Base-by-base conservation (phyloP, 768 basidiomycete species). In the Termitomyces sp. region DNA sequence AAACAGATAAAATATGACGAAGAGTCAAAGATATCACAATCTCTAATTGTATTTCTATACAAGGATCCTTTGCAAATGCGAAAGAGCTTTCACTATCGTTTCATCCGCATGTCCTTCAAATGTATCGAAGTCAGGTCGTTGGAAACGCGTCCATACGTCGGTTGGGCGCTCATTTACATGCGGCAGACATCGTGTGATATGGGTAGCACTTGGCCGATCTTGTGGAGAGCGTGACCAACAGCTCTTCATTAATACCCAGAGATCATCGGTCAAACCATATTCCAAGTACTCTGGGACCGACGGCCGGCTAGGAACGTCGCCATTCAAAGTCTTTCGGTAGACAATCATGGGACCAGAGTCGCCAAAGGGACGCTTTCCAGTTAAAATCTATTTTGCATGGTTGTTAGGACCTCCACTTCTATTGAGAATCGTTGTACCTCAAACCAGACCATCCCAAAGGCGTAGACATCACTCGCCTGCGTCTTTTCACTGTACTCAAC, bases 401-500 rank as follows among this genome's bases (percentile, higher is more conserved):
- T 41, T 41, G n/a, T 51, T 42, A 40, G 30, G 15, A 5, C 9
- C 14, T 51, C 19, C 5, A 32, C 28, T 42, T 15, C 14, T n/a
- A 17, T 10, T 10, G 15, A 30, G 15, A 22, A 32, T 9, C 24
- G 21, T 21, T 22, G 15, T 54, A 54, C 44, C 53, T 54, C 53
- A 30, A 45, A 54, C 30, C 45, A 54, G 45, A 54, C 37, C 53
- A 54, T 54, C 26, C 53, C 53, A 45, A 54, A 54, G 14, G 53
- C 53, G 26, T 45, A 54, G 5, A 54, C 44, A 38, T 54, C 53
- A 17, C 44, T 44, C 38, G 53, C 53, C 14, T 46, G 11, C 2
- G 53, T 54, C 14, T 58, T 56, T 17, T n/a, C n/a, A 24, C 56
- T 51, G 10, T 60, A 54, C 24, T 64, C 61, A 26, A 68, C 56